phyloP scores from a whole-genome alignment of 345 rosid genomes.

The Balakata baccata region DNA sequence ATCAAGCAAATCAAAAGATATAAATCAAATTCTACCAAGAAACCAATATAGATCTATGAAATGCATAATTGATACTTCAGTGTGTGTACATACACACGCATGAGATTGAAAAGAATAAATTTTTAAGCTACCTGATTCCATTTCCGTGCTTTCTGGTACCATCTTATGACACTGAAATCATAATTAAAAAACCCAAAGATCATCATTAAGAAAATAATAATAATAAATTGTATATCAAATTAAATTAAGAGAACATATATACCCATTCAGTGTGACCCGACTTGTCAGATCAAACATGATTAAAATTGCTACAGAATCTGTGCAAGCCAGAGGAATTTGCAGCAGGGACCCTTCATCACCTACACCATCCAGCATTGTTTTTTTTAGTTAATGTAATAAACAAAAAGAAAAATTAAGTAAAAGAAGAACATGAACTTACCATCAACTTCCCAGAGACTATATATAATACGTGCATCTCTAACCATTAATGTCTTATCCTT shows the following conservation, averaged over 20 bases:
- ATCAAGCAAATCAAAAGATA: background rate
- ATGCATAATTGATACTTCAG: background rate
- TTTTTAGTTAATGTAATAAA: background rate
- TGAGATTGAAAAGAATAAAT: background rate
- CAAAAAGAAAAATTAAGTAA: background rate
- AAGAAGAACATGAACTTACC: constrained; percentile 35
- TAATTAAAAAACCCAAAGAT: background rate
- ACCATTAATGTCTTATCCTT: constrained; percentile 70
- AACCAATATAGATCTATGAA: background rate
- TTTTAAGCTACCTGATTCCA: constrained; percentile 58
- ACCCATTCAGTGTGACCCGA: constrained; percentile 73
- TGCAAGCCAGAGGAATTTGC: constrained; percentile 69
- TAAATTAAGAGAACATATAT: background rate
- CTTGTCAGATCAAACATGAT: constrained; percentile 92
- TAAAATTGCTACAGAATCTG: constrained; percentile 77
- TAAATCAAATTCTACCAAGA: background rate
- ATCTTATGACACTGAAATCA: constrained; percentile 56
- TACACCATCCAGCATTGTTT: constrained; percentile 13
- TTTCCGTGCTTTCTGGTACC: constrained; percentile 79
- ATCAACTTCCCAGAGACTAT: constrained; percentile 78
- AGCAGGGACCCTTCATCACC: constrained; percentile 50
- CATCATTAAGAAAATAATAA: background rate
- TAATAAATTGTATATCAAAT: background rate
- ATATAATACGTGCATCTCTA: constrained; percentile 70
- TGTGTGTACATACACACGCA: too few relatives aligned